These are phyloP conservation scores for Cryphonectria radicalis DNA, from an alignment of 2,329 filamentous ascomycete genomes.

Conservation along the genomic window DNA sequence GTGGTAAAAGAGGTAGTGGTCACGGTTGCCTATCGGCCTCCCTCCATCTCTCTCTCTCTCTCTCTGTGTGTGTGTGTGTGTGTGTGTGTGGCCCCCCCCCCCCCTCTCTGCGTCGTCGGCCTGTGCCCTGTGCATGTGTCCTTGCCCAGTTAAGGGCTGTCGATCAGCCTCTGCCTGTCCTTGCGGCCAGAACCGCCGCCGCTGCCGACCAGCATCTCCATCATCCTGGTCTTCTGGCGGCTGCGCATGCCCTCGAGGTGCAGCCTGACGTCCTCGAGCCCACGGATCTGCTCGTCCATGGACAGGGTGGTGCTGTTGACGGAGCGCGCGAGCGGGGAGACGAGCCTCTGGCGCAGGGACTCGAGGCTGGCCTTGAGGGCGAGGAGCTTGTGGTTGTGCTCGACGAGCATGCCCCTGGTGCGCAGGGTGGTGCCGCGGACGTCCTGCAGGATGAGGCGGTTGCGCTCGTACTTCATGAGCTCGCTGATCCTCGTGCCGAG, in stretches of 20 bases:
- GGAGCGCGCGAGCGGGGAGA: conserved; percentile 79
- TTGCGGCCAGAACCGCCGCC: conserved; percentile 35
- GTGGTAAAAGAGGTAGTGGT: background rate
- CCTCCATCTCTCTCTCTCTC: background rate
- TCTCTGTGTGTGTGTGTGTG: too few relatives aligned
- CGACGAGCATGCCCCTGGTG: conserved; percentile 85
- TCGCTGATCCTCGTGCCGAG: conserved; percentile 75
- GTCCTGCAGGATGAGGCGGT: conserved; percentile 76
- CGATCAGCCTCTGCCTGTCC: conserved; percentile 24
- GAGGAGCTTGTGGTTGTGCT: conserved; percentile 83
- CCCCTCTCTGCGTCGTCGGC: conserved; percentile 13
- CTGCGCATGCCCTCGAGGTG: conserved; percentile 78
- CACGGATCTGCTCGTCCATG: conserved; percentile 83
- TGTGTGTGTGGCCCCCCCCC: too few relatives aligned
- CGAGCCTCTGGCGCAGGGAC: conserved; percentile 78
- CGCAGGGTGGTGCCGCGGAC: conserved; percentile 82
- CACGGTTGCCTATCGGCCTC: background rate
- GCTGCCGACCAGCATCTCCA: conserved; percentile 75
- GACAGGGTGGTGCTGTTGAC: conserved; percentile 70
- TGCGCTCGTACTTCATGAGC: conserved; percentile 90
- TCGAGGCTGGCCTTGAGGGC: conserved; percentile 87
- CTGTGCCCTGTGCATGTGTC: background rate
- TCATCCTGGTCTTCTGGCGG: conserved; percentile 79
- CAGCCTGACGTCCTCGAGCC: conserved; percentile 77
- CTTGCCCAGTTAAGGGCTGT: background rate